Evolutionary conservation across 2,329 filamentous ascomycete genomes (phyloP).

Genomic region (Colletotrichum musicola): DNA sequence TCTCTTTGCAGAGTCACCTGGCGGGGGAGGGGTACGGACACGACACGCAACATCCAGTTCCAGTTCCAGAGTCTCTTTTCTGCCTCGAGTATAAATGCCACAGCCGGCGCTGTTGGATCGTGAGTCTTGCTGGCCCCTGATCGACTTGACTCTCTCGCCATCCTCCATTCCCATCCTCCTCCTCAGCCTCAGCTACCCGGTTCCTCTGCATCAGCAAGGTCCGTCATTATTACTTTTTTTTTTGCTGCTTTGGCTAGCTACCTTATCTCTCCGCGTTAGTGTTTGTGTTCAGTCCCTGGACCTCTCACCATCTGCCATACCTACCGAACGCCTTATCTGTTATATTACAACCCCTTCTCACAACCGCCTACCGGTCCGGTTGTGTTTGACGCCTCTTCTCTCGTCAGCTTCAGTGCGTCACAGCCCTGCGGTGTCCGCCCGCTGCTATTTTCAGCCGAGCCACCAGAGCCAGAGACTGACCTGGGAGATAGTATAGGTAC

Average conservation of each 20-base stretch:
- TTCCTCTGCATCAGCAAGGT: slow-evolving; percentile 9
- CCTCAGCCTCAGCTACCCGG: slow-evolving; percentile 11
- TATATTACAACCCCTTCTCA: neutral
- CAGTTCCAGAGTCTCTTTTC: neutral
- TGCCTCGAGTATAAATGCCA: slow-evolving; percentile 27
- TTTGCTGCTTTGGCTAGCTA: slow-evolving; percentile 8
- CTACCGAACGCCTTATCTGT: neutral
- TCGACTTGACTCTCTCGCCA: slow-evolving; percentile 13
- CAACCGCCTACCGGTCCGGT: neutral
- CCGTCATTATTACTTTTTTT: neutral
- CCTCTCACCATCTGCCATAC: neutral
- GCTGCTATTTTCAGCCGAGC: slow-evolving; percentile 39
- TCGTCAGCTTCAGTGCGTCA: slow-evolving; percentile 17
- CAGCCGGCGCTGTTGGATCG: slow-evolving; percentile 28
- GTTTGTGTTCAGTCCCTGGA: neutral
- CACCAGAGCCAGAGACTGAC: neutral
- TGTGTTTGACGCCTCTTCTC: slow-evolving; percentile 4
- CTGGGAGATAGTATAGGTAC: neutral
- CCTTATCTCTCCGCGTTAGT: neutral
- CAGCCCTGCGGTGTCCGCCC: slow-evolving; percentile 32
- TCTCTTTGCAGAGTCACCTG: slow-evolving; percentile 29
- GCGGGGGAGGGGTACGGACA: slow-evolving; percentile 4
- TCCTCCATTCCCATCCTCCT: neutral
- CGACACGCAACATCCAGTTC: neutral
- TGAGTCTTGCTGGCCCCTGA: slow-evolving; percentile 20